A percentile compares a stretch with the other conserved stretches of the same genome.
Conservation (phyloP, 2,329 filamentous ascomycete genomes). For the Scedosporium dehoogii region DNA sequence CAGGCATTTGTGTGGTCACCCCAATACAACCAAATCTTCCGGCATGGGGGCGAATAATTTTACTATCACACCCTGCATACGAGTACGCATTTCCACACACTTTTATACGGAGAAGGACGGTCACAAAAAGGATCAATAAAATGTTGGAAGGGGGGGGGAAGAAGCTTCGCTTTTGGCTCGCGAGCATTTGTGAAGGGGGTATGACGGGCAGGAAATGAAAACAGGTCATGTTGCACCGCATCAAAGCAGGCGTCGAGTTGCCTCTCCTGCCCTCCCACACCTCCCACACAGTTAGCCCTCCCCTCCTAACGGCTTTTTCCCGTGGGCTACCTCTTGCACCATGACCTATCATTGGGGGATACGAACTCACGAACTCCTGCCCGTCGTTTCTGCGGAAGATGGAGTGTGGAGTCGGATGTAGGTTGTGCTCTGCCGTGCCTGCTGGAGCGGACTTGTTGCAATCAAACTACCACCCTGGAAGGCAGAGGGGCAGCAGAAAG, state of each 20-base stretch:
- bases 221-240: neutral
- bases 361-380: neutral
- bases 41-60: neutral
- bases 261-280: neutral
- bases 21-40: neutral
- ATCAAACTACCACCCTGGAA: neutral
- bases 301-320: neutral
- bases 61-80: neutral
- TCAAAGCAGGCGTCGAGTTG: neutral
- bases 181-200: neutral
- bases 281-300: neutral
- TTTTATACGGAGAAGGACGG: too few species aligned
- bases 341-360: neutral
- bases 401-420: neutral
- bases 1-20: neutral
- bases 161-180: too few species aligned
- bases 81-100: neutral
- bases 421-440: neutral
- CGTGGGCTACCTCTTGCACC: neutral
- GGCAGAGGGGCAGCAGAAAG: neutral
- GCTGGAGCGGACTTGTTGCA: neutral
- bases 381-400: neutral
- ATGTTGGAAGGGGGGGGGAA: too few species aligned
- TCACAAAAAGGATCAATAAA: too few species aligned
- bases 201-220: neutral